Conservation (phyloP, 208 protist species). For the Angomonas ambiguus region DNA sequence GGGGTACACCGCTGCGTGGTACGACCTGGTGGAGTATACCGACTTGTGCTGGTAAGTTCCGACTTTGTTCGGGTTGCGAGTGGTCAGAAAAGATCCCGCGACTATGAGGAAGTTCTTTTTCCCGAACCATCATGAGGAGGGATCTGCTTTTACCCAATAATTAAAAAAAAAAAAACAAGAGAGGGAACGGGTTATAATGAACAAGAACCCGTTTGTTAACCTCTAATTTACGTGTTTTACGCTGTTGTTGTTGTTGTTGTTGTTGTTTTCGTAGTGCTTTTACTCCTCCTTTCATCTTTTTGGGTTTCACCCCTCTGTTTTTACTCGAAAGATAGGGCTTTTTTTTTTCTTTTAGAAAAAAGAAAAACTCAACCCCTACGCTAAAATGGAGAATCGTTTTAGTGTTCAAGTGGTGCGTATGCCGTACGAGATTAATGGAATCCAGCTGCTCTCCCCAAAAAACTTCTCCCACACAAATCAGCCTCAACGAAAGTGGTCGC, state of each 20-base stretch:
- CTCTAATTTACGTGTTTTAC: too few species aligned
- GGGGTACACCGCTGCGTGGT: not conserved
- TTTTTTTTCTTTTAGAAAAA: slow-evolving; percentile 11
- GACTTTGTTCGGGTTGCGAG: not conserved
- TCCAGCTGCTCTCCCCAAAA: slow-evolving; percentile 30
- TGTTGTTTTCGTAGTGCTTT: not conserved
- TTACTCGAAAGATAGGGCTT: slow-evolving; percentile 7
- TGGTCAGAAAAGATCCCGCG: not conserved
- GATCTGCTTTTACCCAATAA: not conserved
- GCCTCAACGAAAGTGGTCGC: not conserved
- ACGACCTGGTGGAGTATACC: not conserved
- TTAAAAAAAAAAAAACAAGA: too few species aligned
- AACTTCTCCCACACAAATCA: slow-evolving; percentile 10
- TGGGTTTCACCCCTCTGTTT: not conserved
- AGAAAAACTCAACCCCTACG: slow-evolving; percentile 5
- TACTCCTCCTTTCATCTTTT: not conserved
- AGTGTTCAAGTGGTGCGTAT: slow-evolving; percentile 46
- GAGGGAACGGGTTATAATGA: too few species aligned
- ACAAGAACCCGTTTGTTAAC: too few species aligned
- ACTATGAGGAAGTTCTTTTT: not conserved
- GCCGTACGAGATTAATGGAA: slow-evolving; percentile 61
- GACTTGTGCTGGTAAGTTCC: not conserved
- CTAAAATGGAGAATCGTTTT: slow-evolving; percentile 13
- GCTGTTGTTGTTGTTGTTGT: not conserved
- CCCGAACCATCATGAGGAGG: not conserved